Conservation (phyloP, 2,329 filamentous ascomycete genomes). For the Pyrenophora graminea region DNA sequence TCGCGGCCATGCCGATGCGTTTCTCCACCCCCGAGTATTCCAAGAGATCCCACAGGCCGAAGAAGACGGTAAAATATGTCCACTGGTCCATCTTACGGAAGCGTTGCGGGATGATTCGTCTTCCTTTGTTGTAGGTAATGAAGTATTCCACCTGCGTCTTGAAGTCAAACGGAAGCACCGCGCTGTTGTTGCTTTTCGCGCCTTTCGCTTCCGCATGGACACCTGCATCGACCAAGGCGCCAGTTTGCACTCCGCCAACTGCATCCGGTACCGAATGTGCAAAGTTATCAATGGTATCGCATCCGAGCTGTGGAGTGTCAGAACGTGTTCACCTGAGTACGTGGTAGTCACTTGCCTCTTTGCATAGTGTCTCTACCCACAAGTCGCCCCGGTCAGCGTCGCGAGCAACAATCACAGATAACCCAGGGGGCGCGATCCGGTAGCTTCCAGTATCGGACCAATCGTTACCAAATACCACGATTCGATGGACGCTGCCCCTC, state of each 20-base stretch:
- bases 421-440: slow-evolving; percentile 37
- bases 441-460: slow-evolving; percentile 47
- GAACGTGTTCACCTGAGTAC: slow-evolving; percentile 7
- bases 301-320: slow-evolving; percentile 40
- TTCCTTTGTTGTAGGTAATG: slow-evolving; percentile 31
- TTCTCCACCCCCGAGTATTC: slow-evolving; percentile 38
- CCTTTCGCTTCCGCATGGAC: slow-evolving; percentile 33
- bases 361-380: slow-evolving; percentile 45
- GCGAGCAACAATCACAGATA: slow-evolving; percentile 25
- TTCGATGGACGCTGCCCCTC: slow-evolving; percentile 32
- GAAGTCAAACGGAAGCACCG: slow-evolving; percentile 37
- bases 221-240: slow-evolving; percentile 40
- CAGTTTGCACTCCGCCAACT: slow-evolving; percentile 22
- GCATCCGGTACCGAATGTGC: slow-evolving; percentile 36
- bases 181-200: slow-evolving; percentile 21
- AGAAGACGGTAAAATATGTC: slow-evolving; percentile 45
- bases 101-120: slow-evolving; percentile 20
- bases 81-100: slow-evolving; percentile 30
- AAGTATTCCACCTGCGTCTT: slow-evolving; percentile 46
- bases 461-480: slow-evolving; percentile 48
- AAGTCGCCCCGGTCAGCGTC: slow-evolving; percentile 37
- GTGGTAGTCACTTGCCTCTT: slow-evolving; percentile 39
- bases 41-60: slow-evolving; percentile 45
- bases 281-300: slow-evolving; percentile 45
- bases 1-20: slow-evolving; percentile 33